Base-by-base conservation (phyloP, 73 alveolate genomes). In the Paraurostyla sp. region DNA sequence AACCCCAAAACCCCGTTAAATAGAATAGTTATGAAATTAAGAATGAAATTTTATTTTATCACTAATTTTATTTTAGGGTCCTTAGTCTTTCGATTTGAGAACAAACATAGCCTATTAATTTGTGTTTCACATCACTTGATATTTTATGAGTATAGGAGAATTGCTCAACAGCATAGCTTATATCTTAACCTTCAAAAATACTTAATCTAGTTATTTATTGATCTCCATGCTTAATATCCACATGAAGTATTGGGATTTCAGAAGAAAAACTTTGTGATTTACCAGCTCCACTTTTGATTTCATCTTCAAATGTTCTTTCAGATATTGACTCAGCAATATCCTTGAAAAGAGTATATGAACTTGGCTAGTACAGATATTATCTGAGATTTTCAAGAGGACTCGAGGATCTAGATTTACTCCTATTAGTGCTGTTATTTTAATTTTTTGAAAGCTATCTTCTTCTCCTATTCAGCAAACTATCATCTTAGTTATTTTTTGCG, bases 141-240 rank as follows among this genome's bases (percentile, higher is more conserved):
- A 73, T 73, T 16, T 49, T 71, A 46, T 48, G 30, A 23, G 18
- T 6, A 6, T 13, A 20, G 7, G 86, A 42, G 52, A 73, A 73
- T 15, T 48, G 18, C 20, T 73, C 86, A 0, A 25, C 71, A 32
- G 46, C 20, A n/a, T 73, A 13, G 23, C 29, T 3, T 3, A 73
- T 46, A n/a, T 46, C 38, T 11, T 73, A 68, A 1, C 86, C 86
- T 2, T 73, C 71, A 73, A 13, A 73, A 6, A 73, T 45, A 48
- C 71, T 48, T 27, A 73, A 36, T 7, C 86, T 41, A 7, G 86
- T 73, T 3, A 73, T 48, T 73, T 41, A 73, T 20, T 43, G 35
- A 45, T 73, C 23, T 1, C 86, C 71, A 46, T 73, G 86, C 29
- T 43, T 73, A 1, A 73, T 43, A 73, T 73, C 86, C n/a, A 73